Evolutionary conservation across 2,329 filamentous ascomycete species (phyloP).

Genomic region (Nemania diffusa): DNA sequence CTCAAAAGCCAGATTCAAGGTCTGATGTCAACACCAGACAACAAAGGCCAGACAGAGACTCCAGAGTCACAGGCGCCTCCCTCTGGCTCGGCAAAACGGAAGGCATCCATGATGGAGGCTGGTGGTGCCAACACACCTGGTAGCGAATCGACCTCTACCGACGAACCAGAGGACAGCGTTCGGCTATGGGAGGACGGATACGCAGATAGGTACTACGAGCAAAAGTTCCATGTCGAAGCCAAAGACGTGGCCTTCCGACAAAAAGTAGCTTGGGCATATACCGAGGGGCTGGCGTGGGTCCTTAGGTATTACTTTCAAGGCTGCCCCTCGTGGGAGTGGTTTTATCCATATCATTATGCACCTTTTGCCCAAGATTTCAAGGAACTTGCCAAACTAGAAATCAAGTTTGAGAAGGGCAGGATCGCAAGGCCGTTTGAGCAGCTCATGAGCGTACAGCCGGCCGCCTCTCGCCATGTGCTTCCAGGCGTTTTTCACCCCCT

Average conservation of each 20-base stretch:
- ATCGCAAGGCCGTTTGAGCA: slow-evolving; percentile 96
- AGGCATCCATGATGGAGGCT: slow-evolving; percentile 74
- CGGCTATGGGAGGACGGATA: slow-evolving; percentile 96
- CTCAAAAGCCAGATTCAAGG: slow-evolving; percentile 81
- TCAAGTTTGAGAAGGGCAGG: slow-evolving; percentile 83
- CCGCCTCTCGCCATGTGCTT: slow-evolving; percentile 90
- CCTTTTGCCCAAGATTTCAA: slow-evolving; percentile 97
- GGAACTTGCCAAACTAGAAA: slow-evolving; percentile 79
- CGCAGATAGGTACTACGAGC: slow-evolving; percentile 93
- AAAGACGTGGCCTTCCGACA: slow-evolving; percentile 87
- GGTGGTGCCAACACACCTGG: slow-evolving; percentile 67
- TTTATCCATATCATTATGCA: slow-evolving; percentile 98
- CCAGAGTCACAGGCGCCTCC: slow-evolving; percentile 53
- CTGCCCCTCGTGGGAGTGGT: slow-evolving; percentile 99
- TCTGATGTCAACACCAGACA: slow-evolving; percentile 36
- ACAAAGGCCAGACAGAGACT: slow-evolving; percentile 34
- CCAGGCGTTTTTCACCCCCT: slow-evolving; percentile 88
- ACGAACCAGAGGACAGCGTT: slow-evolving; percentile 80
- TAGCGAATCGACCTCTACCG: slow-evolving; percentile 65
- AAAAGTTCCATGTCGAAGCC: slow-evolving; percentile 89
- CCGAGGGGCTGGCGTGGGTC: slow-evolving; percentile 95
- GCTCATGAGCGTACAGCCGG: slow-evolving; percentile 96
- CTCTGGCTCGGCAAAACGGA: slow-evolving; percentile 77
- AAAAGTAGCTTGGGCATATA: slow-evolving; percentile 89
- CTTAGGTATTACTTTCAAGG: slow-evolving; percentile 97